These are phyloP conservation scores for Hyaloperonospora brassicae DNA, from an alignment of 352 stramenopile species.

Conservation along the genomic window DNA sequence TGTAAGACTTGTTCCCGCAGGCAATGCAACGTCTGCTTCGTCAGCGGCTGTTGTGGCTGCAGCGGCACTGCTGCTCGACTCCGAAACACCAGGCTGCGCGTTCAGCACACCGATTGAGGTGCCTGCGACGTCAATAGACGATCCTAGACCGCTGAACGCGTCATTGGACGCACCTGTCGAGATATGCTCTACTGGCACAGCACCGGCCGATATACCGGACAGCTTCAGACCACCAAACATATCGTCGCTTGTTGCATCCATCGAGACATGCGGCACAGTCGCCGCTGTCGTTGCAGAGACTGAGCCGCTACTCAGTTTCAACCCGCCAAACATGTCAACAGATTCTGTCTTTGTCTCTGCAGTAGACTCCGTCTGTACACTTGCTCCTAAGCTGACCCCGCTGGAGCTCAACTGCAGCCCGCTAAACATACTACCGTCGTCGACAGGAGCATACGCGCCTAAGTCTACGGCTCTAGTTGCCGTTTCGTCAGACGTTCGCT, in stretches of 20 bases:
- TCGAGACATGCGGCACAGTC: constrained; percentile 1
- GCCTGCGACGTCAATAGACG: constrained; percentile 8
- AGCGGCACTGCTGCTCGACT: constrained; percentile 12
- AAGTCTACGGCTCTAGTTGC: neutral
- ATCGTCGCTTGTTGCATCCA: neutral
- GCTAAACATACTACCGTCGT: constrained; percentile 16
- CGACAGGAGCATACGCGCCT: constrained; percentile 4
- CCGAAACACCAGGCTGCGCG: constrained; percentile 11
- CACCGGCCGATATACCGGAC: constrained; percentile 6
- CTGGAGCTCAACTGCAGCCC: constrained; percentile 22
- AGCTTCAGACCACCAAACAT: constrained; percentile 24
- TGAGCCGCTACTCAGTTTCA: constrained; percentile 13
- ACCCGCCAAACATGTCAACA: constrained; percentile 18
- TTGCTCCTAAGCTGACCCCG: constrained; percentile 1
- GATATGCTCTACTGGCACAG: constrained; percentile 1
- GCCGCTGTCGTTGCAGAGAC: constrained; percentile 1
- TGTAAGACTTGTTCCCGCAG: constrained; percentile 3
- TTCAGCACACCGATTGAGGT: constrained; percentile 1
- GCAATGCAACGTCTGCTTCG: constrained; percentile 3
- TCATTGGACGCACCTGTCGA: neutral
- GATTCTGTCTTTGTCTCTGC: neutral
- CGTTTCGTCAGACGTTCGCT: constrained; percentile 1
- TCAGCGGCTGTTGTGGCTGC: constrained; percentile 2
- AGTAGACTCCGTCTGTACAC: constrained; percentile 1
- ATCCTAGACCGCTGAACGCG: constrained; percentile 14